Base-by-base conservation (phyloP, 2,329 filamentous ascomycete genomes). In the Endocalyx cinctus region DNA sequence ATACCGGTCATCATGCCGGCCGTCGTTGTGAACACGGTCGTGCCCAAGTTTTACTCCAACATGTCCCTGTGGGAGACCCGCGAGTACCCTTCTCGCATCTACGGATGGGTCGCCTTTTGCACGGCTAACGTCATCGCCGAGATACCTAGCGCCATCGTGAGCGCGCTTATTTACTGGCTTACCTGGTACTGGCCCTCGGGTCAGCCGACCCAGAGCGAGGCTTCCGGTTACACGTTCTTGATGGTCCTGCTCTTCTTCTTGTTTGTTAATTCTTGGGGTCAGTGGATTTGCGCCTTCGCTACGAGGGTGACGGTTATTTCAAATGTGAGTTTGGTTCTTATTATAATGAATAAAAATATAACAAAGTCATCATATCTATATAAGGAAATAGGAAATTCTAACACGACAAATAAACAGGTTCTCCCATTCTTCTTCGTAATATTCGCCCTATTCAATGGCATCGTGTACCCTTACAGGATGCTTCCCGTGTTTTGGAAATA, bases 281-380 rank as follows among this genome's bases (percentile, higher is more conserved):
- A 88, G 55, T 90, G 84, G 84, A 87, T 92, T 46, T 84, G 80
- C 42, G 85, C 87, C 1, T 88, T 88, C 57, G 83, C 85, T 0
- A 84, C 85, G 0, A 80, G 70, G 25, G 87, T 87, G 61, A 86
- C 83, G 1, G 82, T 87, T 42, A 87, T 89, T 44, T 78, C 77
- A 27, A 87, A 89, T 51, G 63, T 61, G 40, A 60, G 63, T 54
- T 5, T 11, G n/a, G n/a, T n/a, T n/a, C n/a, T n/a, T n/a, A n/a
- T n/a, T n/a, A n/a, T n/a, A n/a, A n/a, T n/a, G n/a, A n/a, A n/a
- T n/a, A n/a, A n/a, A n/a, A n/a, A n/a, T n/a, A n/a, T n/a, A n/a
- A n/a, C n/a, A n/a, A n/a, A n/a, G n/a, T 12, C 29, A 36, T 10
- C 6, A 0, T 2, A 10, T 5, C 16, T 2, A 4, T 2, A 3